phyloP scores from a whole-genome alignment of 768 basidiomycete genomes.

The Termitomyces sp. region DNA sequence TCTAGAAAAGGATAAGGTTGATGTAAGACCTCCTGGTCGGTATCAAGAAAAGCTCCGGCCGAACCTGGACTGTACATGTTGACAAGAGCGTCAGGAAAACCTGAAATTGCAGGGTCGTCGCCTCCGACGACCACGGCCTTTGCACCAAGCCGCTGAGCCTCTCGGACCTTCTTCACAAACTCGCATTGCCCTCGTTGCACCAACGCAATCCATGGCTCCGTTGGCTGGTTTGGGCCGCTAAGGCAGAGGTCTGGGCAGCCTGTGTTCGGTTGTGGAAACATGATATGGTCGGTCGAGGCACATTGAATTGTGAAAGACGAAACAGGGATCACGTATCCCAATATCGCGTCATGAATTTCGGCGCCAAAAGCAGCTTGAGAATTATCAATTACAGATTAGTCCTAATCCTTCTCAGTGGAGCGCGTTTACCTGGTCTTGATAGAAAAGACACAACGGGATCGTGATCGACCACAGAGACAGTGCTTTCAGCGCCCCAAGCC shows the following conservation, averaged over 20 bases:
- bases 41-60: slow-evolving; percentile 18
- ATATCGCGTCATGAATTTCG: slow-evolving; percentile 62
- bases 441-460: slow-evolving; percentile 66
- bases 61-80: slow-evolving; percentile 92
- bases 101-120: slow-evolving; percentile 58
- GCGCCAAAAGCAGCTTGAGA: slow-evolving; percentile 67
- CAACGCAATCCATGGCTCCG: slow-evolving; percentile 86
- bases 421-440: slow-evolving; percentile 52
- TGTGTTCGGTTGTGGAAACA: slow-evolving; percentile 35
- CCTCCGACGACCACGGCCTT: slow-evolving; percentile 93
- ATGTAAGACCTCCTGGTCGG: background rate
- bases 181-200: slow-evolving; percentile 88
- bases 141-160: slow-evolving; percentile 73
- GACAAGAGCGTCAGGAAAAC: slow-evolving; percentile 71
- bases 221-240: slow-evolving; percentile 51
- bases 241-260: slow-evolving; percentile 73
- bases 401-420: background rate
- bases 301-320: slow-evolving; percentile 64
- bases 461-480: slow-evolving; percentile 76
- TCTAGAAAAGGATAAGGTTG: slow-evolving; percentile 37
- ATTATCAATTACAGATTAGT: background rate
- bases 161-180: slow-evolving; percentile 85
- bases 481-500: slow-evolving; percentile 67
- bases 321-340: slow-evolving; percentile 71
- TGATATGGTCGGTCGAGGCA: slow-evolving; percentile 24